Conservation (phyloP, 75 land plant genomes). For the Cryptomeria japonica region DNA sequence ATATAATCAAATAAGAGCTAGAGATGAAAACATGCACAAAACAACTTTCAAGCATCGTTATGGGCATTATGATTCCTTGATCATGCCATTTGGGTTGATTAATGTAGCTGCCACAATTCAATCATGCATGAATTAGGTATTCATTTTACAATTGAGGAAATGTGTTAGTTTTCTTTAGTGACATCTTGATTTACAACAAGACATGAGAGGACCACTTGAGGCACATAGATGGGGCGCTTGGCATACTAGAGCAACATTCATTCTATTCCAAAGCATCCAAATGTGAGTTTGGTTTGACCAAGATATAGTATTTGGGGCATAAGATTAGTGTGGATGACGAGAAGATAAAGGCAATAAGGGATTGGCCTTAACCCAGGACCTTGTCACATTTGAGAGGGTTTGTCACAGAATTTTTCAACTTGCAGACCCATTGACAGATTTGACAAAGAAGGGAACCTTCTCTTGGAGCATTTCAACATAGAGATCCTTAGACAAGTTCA, state of each 20-base stretch:
- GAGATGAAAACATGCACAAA: not conserved
- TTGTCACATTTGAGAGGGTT: conserved; percentile 13
- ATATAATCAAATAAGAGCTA: conserved; percentile 11
- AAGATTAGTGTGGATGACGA: not conserved
- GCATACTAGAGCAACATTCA: not conserved
- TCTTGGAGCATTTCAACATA: no score
- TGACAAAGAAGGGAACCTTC: no score
- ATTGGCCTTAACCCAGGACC: not conserved
- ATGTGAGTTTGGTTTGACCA: conserved; percentile 6
- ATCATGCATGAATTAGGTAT: conserved; percentile 19
- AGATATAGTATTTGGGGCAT: conserved; percentile 4
- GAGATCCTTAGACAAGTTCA: no score
- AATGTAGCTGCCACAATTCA: conserved; percentile 17
- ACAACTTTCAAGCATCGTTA: not conserved
- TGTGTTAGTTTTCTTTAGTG: conserved; percentile 21
- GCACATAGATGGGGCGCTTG: conserved; percentile 17
- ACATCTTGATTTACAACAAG: conserved; percentile 15
- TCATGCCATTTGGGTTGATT: conserved; percentile 26
- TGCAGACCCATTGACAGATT: not conserved
- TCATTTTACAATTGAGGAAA: not conserved
- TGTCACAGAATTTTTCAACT: not conserved
- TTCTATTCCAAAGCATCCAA: conserved; percentile 15
- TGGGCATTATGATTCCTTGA: conserved; percentile 18
- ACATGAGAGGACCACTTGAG: not conserved
- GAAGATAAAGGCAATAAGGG: conserved; percentile 9